Evolutionary conservation across 352 stramenopile genomes (phyloP).

Genomic region (Globisporangium nodosum): DNA sequence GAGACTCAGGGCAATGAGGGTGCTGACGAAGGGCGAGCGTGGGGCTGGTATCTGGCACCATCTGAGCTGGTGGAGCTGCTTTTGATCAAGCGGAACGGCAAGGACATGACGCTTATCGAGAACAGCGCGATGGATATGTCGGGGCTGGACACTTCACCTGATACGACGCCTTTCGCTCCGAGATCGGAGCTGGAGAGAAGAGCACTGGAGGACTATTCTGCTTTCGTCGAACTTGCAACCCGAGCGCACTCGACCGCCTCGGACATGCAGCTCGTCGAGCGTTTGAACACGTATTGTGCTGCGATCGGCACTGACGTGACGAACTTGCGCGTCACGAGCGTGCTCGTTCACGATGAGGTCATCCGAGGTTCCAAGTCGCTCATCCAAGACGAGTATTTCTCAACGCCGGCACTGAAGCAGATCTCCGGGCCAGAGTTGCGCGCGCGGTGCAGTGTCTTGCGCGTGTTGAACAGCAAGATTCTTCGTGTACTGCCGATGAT

Average conservation of each 20-base stretch:
- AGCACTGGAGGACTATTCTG: slow-evolving; percentile 39
- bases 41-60: slow-evolving; percentile 95
- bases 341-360: slow-evolving; percentile 38
- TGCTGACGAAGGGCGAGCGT: slow-evolving; percentile 88
- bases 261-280: slow-evolving; percentile 85
- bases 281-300: slow-evolving; percentile 78
- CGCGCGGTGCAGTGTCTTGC: slow-evolving; percentile 88
- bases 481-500: slow-evolving; percentile 79
- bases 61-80: slow-evolving; percentile 87
- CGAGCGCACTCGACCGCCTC: slow-evolving; percentile 45
- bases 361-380: slow-evolving; percentile 20
- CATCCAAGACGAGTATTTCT: slow-evolving; percentile 68
- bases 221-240: slow-evolving; percentile 65
- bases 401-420: slow-evolving; percentile 51
- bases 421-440: slow-evolving; percentile 75
- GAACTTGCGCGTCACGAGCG: slow-evolving; percentile 67
- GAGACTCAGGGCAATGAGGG: slow-evolving; percentile 96
- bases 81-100: slow-evolving; percentile 70
- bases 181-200: slow-evolving; percentile 42
- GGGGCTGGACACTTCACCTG: slow-evolving; percentile 24
- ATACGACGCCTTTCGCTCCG: slow-evolving; percentile 36
- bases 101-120: slow-evolving; percentile 85
- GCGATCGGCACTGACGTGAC: slow-evolving; percentile 75
- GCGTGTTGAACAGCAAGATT: slow-evolving; percentile 91
- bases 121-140: slow-evolving; percentile 70